Conservation (phyloP, 2,329 filamentous ascomycete genomes). For the Sphaerulina populicola region DNA sequence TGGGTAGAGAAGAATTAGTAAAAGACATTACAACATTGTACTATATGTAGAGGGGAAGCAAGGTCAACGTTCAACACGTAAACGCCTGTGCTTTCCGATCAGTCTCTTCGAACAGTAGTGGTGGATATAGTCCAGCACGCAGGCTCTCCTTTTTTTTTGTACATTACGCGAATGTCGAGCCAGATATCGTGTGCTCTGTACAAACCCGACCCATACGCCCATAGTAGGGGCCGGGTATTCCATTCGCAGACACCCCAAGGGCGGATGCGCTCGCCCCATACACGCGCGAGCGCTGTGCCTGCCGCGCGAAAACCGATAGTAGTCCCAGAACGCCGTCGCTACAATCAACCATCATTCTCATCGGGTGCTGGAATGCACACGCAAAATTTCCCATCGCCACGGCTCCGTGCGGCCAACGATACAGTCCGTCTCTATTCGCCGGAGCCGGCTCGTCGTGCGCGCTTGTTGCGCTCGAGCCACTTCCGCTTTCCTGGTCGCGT, state of each 20-base stretch:
- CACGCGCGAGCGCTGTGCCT: neutral
- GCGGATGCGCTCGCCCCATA: too few relatives aligned
- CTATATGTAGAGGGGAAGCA: too few relatives aligned
- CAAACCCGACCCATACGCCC: neutral
- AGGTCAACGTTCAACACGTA: too few relatives aligned
- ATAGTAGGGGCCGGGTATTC: neutral
- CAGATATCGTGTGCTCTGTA: neutral
- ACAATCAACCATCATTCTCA: neutral
- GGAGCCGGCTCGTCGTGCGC: conserved; percentile 18
- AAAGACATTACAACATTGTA: too few relatives aligned
- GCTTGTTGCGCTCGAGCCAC: conserved; percentile 44
- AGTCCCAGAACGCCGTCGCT: conserved; percentile 3
- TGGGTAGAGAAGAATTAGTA: too few relatives aligned
- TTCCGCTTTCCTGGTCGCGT: conserved; percentile 74
- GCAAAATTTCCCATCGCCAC: neutral
- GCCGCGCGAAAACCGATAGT: neutral
- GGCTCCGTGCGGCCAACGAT: neutral
- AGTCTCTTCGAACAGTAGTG: neutral
- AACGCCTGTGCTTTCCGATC: neutral
- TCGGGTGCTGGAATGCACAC: neutral
- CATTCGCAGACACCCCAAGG: neutral
- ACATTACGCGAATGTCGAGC: conserved; percentile 1
- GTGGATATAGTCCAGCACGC: neutral
- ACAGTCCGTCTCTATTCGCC: neutral
- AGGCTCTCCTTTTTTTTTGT: neutral